Evolutionary conservation across 345 rosid species (phyloP).

Genomic region (Gossypium herbaceum): DNA sequence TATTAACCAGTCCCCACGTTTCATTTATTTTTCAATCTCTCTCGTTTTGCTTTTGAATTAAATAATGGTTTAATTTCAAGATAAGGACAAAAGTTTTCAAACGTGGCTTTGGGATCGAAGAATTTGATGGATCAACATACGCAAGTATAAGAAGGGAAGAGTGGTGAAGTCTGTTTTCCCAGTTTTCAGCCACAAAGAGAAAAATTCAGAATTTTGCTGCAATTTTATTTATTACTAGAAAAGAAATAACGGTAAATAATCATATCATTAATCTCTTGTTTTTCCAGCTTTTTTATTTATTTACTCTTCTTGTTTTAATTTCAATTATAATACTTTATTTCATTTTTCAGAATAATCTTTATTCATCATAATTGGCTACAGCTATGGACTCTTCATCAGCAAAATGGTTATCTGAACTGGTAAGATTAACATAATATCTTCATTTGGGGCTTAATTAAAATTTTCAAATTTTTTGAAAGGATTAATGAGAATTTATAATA

Average conservation of each 20-base stretch:
- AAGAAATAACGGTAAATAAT: neutral
- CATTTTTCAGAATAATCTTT: neutral
- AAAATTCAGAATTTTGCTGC: neutral
- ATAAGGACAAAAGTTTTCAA: neutral
- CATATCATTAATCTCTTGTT: neutral
- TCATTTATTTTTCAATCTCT: neutral
- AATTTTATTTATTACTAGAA: neutral
- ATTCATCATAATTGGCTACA: neutral
- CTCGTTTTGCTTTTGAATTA: neutral
- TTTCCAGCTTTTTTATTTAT: neutral
- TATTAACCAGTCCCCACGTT: neutral
- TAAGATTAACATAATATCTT: constrained; percentile 8
- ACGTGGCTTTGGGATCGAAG: constrained; percentile 3
- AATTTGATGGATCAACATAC: neutral
- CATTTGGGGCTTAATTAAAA: no score
- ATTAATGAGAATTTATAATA: no score
- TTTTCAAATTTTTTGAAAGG: no score
- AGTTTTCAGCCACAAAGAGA: neutral
- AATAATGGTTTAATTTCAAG: constrained; percentile 1
- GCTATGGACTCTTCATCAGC: constrained; percentile 34
- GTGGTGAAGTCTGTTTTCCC: neutral
- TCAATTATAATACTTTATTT: neutral
- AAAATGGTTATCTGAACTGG: constrained; percentile 54
- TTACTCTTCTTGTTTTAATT: neutral
- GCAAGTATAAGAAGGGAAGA: constrained; percentile 2